Base-by-base conservation (phyloP, 2,329 filamentous ascomycete genomes). In the Aureobasidium vineae region DNA sequence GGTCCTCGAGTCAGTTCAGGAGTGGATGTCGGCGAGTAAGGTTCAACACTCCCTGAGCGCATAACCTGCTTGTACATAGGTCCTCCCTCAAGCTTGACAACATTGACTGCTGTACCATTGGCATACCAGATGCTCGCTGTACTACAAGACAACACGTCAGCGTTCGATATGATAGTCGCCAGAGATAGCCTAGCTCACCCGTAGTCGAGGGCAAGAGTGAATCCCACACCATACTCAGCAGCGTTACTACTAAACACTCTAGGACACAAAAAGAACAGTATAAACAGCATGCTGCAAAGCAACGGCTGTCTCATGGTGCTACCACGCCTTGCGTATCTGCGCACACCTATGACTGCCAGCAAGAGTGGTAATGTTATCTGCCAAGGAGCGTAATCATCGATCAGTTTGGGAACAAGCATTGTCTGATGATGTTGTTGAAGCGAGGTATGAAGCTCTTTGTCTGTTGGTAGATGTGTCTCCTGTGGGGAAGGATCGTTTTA, bases 91-190 rank as follows among this genome's bases (percentile, higher is more conserved):
- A 53, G 28, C 28, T 53, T 53, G 31, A 53, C 50, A 6, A 53
- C 3, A 21, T 53, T 31, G 7, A 36, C 8, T 8, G 50, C 28
- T 15, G 28, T 53, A 3, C 50, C 50, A 15, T 53, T 36, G 6
- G 50, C 50, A 21, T 53, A 53, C 50, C 31, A 53, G 19, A 53
- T 28, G 10, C 50, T 53, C n/a, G 50, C 31, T 33, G 50, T 53
- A 19, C 50, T 53, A 36, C 15, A 7, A 53, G 26, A 6, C 15
- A n/a, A 53, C 7, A 15, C 19, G 50, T 53, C 19, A 53, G 31
- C 21, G 19, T 11, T 36, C 11, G 19, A 7, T 15, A 31, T 13
- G 28, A n/a, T 7, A 19, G 19, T 21, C 13, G 6, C 15, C 19
- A 5, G 6, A 33, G 19, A 8, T 31, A n/a, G 31, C 31, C 16